These are phyloP conservation scores for Herpotrichia juniperi DNA, from an alignment of 2,329 filamentous ascomycete species.

Conservation along the genomic window DNA sequence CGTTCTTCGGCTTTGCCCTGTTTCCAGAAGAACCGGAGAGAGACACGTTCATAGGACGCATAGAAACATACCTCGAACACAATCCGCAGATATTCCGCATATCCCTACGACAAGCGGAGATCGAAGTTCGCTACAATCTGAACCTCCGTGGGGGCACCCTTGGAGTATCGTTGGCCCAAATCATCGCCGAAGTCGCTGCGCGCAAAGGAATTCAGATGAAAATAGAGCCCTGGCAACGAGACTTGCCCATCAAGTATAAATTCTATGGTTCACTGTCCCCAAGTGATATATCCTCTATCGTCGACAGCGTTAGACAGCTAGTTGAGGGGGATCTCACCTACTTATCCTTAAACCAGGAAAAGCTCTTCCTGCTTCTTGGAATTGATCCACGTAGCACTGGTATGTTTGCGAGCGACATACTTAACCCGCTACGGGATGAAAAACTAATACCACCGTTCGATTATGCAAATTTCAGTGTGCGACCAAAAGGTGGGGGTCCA, in stretches of 20 bases:
- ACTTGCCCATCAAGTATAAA: conserved; percentile 17
- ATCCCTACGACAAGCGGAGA: background rate
- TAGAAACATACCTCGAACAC: conserved; percentile 22
- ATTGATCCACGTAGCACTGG: conserved; percentile 16
- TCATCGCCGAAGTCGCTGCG: background rate
- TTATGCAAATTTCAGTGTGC: background rate
- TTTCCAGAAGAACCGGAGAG: conserved; percentile 28
- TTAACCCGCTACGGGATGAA: conserved; percentile 26
- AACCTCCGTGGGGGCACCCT: conserved; percentile 14
- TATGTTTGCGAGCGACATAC: conserved; percentile 33
- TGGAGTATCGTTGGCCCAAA: conserved; percentile 19
- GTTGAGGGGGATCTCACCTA: conserved; percentile 19
- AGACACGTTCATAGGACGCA: conserved; percentile 16
- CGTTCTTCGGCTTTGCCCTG: conserved; percentile 21
- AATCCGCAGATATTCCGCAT: conserved; percentile 10
- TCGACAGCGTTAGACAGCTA: conserved; percentile 21
- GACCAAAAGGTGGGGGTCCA: too few species aligned
- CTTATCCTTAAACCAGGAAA: conserved; percentile 13
- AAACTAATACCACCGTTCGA: conserved; percentile 23
- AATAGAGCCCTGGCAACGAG: background rate
- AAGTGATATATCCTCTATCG: conserved; percentile 17
- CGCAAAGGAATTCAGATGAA: background rate
- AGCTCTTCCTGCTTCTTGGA: conserved; percentile 24
- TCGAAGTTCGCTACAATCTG: conserved; percentile 13
- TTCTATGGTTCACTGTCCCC: conserved; percentile 30